Conservation (phyloP, 257 asterid genomes). For the Catharanthus roseus region DNA sequence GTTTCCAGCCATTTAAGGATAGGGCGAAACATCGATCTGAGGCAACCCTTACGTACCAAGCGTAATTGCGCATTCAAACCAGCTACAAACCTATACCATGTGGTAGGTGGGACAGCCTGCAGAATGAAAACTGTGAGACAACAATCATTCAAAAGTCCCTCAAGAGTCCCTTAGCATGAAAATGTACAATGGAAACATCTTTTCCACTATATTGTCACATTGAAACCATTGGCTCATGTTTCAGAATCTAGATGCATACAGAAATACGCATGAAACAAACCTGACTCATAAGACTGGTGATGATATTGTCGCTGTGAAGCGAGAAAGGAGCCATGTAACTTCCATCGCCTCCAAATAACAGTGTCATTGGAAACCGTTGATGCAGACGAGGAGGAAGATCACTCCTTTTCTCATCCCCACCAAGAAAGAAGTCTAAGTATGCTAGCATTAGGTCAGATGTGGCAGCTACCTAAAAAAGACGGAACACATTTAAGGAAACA, state of each 20-base stretch:
- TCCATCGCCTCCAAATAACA: slow-evolving; percentile 94
- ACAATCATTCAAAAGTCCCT: not conserved
- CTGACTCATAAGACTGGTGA: slow-evolving; percentile 98
- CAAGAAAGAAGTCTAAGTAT: slow-evolving; percentile 88
- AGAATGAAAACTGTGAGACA: not conserved
- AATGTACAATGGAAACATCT: not conserved
- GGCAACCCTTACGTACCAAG: slow-evolving; percentile 81
- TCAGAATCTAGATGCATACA: not conserved
- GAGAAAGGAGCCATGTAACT: slow-evolving; percentile 90
- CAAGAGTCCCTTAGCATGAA: not conserved
- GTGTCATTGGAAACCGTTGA: slow-evolving; percentile 84
- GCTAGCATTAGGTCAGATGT: slow-evolving; percentile 96
- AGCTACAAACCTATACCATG: slow-evolving; percentile 97
- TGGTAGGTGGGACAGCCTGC: slow-evolving; percentile 90
- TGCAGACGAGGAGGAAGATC: slow-evolving; percentile 85
- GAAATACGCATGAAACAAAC: slow-evolving; percentile 35
- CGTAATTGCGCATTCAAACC: slow-evolving; percentile 99
- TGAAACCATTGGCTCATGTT: not conserved
- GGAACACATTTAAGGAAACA: slow-evolving; percentile 15
- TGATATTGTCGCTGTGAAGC: slow-evolving; percentile 75
- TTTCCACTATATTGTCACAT: not conserved
- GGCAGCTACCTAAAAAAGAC: slow-evolving; percentile 79
- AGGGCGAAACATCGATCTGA: slow-evolving; percentile 58
- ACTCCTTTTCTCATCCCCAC: slow-evolving; percentile 93
- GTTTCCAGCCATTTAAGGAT: slow-evolving; percentile 78